Evolutionary conservation across 768 basidiomycete genomes (phyloP), one percentile per base, ranked within the genome.

Genomic region (Boletus fagicola): DNA sequence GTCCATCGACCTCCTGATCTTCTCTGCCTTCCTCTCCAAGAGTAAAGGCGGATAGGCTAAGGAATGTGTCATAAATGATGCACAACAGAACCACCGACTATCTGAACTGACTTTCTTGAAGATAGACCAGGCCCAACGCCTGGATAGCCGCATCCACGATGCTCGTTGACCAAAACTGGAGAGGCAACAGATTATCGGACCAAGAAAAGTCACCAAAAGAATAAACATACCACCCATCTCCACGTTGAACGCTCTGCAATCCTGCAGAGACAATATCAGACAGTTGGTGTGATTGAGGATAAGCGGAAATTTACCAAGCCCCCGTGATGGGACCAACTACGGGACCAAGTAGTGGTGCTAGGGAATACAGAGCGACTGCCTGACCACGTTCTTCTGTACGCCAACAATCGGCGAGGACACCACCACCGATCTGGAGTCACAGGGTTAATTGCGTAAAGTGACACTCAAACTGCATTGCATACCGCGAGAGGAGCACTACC

Each of bases 401-500:
- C 81, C 83, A 88, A n/a, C 80, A 74, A 64, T 89, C 87, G 9
- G 80, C 80, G 0, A 88, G 69, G 4, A 86, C 76, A 10, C 86
- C 89, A 24, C 86, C 88, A 49, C 87, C 88, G 18, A 88, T 82
- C 76, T 77, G 42, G 4, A 20, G 4, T 22, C 11, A 10, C 18
- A 4, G 4, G 11, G 15, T 49, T 13, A 43, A 38, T 38, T 5
- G 12, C 6, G 8, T 45, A 0, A 35, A 28, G 5, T 5, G 4
- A 9, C 1, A 31, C 12, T n/a, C 11, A 2, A 9, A 24, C 16
- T 26, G 28, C 0, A 16, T n/a, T 12, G 4, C 73, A 40, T 61
- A 78, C 77, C 5, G 83, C 71, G 2, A 88, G 72, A 7, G 88
- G 86, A 0, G 88, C 88, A 52, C 86, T 85, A 0, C 88, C 90